Base-by-base conservation (phyloP, 371 early-diverging fungal genomes). In the Saksenaea vasiformis region DNA sequence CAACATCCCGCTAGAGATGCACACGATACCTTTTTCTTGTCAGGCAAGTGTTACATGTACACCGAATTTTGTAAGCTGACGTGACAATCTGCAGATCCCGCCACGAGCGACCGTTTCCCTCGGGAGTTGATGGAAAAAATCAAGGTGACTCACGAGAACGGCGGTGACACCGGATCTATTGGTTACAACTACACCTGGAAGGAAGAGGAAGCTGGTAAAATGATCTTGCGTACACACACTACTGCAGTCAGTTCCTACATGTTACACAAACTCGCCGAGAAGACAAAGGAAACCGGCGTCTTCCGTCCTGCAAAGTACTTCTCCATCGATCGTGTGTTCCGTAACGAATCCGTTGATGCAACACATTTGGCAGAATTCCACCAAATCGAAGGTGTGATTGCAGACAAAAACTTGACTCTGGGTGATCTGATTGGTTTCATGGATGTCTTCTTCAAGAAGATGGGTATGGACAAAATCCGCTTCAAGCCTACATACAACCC, bases 401-500 rank as follows among this genome's bases (percentile, higher is more conserved):
- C 96, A 27, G 99, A 99, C 71, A 89, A 91, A 67, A 93, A 94
- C 74, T 74, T 99, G 74, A 96, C 96, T 14, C 80, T 99, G 56
- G 98, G 98, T 51, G 96, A 99, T 74, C 77, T 99, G 68, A 99
- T 99, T 83, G 98, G 98, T 59, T 91, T 97, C 74, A 85, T 99
- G 88, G 88, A 98, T 79, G 84, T 88, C 61, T 99, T 99, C 85
- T 99, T 98, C 86, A 85, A 91, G 67, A 99, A 97, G 86, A 93
- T 99, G 88, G 99, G 97, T 43, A 89, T 97, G 65, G 85, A 88
- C 44, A 93, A 95, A 70, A 90, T 99, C 59, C 93, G 96, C 68
- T 99, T 99, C 92, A 99, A 99, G 90, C 99, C 99, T 41, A 97
- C 99, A 13, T 99, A 95, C 85, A 99, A 99, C 83, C 99, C 99